Conservation (phyloP, 495 filamentous ascomycete genomes). For the Aspergillus incahuasiensis region DNA sequence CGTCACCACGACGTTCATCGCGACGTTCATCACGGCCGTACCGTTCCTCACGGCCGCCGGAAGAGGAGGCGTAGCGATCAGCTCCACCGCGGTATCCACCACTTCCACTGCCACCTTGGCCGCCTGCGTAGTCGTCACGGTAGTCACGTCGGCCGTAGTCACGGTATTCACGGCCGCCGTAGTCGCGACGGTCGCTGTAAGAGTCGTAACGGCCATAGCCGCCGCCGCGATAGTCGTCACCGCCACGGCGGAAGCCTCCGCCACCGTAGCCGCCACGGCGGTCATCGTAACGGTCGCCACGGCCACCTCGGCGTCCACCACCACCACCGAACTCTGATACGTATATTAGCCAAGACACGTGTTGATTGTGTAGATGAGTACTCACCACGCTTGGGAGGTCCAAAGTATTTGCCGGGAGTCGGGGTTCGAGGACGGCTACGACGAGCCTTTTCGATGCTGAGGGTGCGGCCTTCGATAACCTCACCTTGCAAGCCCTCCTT, state of each 20-base stretch:
- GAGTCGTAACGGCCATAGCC: conserved; percentile 51
- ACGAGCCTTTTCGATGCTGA: conserved; percentile 98
- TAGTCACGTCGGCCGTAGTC: conserved; percentile 52
- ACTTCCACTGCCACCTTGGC: conserved; percentile 44
- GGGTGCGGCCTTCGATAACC: conserved; percentile 87
- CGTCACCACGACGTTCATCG: conserved; percentile 60
- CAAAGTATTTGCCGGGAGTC: conserved; percentile 98
- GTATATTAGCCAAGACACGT: neutral
- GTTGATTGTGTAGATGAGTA: conserved; percentile 21
- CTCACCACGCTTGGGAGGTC: conserved; percentile 95
- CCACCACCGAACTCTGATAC: conserved; percentile 40
- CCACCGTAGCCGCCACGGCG: conserved; percentile 52
- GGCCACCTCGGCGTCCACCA: conserved; percentile 43
- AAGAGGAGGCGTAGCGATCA: conserved; percentile 61
- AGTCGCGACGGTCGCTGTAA: conserved; percentile 55
- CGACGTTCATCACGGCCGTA: conserved; percentile 61
- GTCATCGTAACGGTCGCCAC: conserved; percentile 52
- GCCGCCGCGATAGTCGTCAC: conserved; percentile 29
- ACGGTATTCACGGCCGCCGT: conserved; percentile 51
- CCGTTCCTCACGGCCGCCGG: conserved; percentile 57
- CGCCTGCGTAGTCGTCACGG: conserved; percentile 41
- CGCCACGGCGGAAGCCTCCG: conserved; percentile 45
- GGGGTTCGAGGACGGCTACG: conserved; percentile 90
- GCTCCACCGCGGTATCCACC: conserved; percentile 47
- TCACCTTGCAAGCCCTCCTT: conserved; percentile 96